Percentiles rank a stretch among this genome's conserved stretches.
Evolutionary conservation across 306 rosid genomes (phyloP).

Genomic region (Luffa acutangula): DNA sequence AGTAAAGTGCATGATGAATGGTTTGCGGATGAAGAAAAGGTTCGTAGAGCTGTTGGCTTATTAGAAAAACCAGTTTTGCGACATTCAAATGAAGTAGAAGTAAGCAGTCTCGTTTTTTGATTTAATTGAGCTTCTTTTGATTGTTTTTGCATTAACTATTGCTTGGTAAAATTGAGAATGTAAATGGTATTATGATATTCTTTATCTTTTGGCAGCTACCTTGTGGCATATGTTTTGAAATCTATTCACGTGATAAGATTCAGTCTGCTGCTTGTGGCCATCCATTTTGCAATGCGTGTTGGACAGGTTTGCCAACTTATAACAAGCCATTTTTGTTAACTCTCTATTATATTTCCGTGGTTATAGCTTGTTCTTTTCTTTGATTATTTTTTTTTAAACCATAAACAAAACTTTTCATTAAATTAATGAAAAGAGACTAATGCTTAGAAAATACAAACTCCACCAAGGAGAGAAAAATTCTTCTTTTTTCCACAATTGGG

Average conservation of each 20-base stretch:
- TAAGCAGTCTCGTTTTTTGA: slow-evolving; percentile 17
- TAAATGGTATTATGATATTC: not conserved
- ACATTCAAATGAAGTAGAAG: slow-evolving; percentile 26
- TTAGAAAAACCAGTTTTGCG: slow-evolving; percentile 33
- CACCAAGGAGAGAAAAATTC: too few species aligned
- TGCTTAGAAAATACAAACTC: too few species aligned
- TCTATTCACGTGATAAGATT: slow-evolving; percentile 27
- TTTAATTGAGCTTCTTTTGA: not conserved
- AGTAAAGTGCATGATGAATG: slow-evolving; percentile 65
- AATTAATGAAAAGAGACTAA: too few species aligned
- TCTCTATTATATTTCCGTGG: not conserved
- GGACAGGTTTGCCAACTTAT: slow-evolving; percentile 34
- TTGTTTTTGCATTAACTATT: not conserved
- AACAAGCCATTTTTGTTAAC: not conserved
- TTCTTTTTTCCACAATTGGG: too few species aligned
- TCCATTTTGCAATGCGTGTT: slow-evolving; percentile 42
- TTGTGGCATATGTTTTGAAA: slow-evolving; percentile 56
- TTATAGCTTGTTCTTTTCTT: not conserved
- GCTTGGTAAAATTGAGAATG: not conserved
- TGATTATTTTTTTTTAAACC: not conserved
- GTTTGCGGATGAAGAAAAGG: slow-evolving; percentile 60
- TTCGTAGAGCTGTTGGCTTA: slow-evolving; percentile 46
- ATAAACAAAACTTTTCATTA: too few species aligned
- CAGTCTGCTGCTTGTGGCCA: slow-evolving; percentile 44
- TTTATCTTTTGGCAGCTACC: slow-evolving; percentile 27